A percentile compares a stretch with the other conserved stretches of the same genome.
These are phyloP conservation scores for Helotiales sp. DNA, from an alignment of 2,329 filamentous ascomycete species.

Conservation along the genomic window DNA sequence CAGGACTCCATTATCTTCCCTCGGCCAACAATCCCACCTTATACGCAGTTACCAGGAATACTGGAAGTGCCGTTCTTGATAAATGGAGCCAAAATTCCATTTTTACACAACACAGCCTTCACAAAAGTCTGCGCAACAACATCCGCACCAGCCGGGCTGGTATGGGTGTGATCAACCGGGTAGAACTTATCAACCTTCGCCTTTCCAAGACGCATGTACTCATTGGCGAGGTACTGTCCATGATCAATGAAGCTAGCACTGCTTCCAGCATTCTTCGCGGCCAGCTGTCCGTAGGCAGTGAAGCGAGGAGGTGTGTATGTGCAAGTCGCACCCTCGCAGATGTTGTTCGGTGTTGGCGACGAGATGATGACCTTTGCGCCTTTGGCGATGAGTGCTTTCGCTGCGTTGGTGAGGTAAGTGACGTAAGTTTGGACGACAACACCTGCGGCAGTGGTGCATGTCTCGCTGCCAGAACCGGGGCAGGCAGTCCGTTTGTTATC, in stretches of 20 bases:
- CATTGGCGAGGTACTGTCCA: slow-evolving; percentile 56
- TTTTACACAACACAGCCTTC: slow-evolving; percentile 49
- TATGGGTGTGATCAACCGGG: slow-evolving; percentile 65
- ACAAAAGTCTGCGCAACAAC: slow-evolving; percentile 61
- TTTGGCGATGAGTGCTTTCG: slow-evolving; percentile 49
- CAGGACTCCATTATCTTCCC: not conserved
- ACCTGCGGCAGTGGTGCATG: slow-evolving; percentile 51
- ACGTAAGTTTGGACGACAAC: slow-evolving; percentile 49
- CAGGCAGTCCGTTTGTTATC: slow-evolving; percentile 70
- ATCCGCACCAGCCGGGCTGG: slow-evolving; percentile 58
- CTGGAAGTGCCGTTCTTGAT: slow-evolving; percentile 37
- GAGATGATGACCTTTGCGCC: slow-evolving; percentile 65
- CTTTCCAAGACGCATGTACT: slow-evolving; percentile 54
- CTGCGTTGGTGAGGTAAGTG: slow-evolving; percentile 37
- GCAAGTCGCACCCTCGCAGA: slow-evolving; percentile 61
- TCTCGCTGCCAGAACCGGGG: slow-evolving; percentile 51
- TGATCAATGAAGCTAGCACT: slow-evolving; percentile 61
- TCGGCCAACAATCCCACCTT: not conserved
- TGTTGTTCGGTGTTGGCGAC: slow-evolving; percentile 67
- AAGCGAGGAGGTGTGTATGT: slow-evolving; percentile 56
- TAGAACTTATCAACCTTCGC: slow-evolving; percentile 55
- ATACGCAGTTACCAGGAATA: slow-evolving; percentile 37
- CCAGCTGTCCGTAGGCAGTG: slow-evolving; percentile 57
- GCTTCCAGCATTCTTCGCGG: slow-evolving; percentile 46
- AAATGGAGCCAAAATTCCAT: slow-evolving; percentile 33